Base-by-base conservation (phyloP, 768 basidiomycete genomes). In the Leccinellum luteum region DNA sequence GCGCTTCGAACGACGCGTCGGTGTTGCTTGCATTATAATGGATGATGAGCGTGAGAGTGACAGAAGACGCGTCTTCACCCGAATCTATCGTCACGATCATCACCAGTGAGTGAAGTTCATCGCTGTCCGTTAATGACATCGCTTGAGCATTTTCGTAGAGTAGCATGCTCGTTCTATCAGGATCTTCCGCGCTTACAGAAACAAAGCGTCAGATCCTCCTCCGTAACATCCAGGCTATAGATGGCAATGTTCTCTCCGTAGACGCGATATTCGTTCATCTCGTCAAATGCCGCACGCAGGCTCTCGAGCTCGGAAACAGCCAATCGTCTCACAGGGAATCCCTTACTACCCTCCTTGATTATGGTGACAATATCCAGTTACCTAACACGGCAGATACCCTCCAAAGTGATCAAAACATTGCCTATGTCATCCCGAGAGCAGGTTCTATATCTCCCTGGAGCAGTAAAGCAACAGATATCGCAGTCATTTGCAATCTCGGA, bases 391-490 rank as follows among this genome's bases (percentile, higher is more conserved):
- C 69, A 12, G 60, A 69, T 21, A 66, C 72, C 27, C 65, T 77
- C 51, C 66, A 68, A 17, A 68, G 68, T 10, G 62, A 60, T 44
- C 57, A 64, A 27, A 82, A 83, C 50, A 75, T 86, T 12, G 74
- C 85, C 43, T 96, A 85, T 69, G 85, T 97, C 41, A 75, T 90
- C 6, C 95, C 95, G 12, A 78, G 95, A 57, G 80, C 85, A 8
- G 95, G 96, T 4, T 94, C 95, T 4, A 89, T 98, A 66, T 98
- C 96, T 4, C 95, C 97, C 2, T 99, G 97, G 97, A 98, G 96
- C 6, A 96, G 92, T 74, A 99, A 99, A 75, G 96, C 97, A 2
- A 98, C 96, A 0, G 95, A 99, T 70, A 98, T 99, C 55, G 83
- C 95, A 21, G 76, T 75, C 9, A 84, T 98, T 52, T 99, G 97